Percentiles rank a stretch among this genome's conserved stretches.
phyloP scores from a whole-genome alignment of 2,329 filamentous ascomycete species.

The Zymoseptoria ardabiliae region DNA sequence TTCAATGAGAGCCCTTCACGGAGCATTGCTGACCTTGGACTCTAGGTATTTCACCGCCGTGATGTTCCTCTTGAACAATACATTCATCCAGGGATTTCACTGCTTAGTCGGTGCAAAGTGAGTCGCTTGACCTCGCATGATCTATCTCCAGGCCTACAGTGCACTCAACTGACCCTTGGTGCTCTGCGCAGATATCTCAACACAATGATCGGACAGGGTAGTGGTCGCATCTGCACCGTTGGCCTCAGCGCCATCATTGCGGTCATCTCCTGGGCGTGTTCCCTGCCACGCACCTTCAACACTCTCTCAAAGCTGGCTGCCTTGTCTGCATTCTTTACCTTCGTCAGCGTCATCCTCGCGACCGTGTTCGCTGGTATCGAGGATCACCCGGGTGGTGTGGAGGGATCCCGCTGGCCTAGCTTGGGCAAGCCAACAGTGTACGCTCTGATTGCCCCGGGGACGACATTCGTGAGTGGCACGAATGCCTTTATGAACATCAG shows the following conservation, averaged over 20 bases:
- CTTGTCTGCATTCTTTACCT: slow-evolving; percentile 77
- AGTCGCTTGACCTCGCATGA: background rate
- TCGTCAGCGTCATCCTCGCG: slow-evolving; percentile 77
- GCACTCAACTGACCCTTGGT: background rate
- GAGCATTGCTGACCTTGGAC: background rate
- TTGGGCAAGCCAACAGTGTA: slow-evolving; percentile 60
- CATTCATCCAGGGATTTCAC: slow-evolving; percentile 76
- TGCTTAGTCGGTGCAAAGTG: slow-evolving; percentile 70
- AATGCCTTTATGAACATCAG: slow-evolving; percentile 91
- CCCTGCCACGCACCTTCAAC: slow-evolving; percentile 77
- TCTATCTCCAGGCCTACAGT: background rate
- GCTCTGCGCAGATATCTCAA: slow-evolving; percentile 58
- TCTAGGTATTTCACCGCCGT: slow-evolving; percentile 51
- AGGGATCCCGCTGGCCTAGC: slow-evolving; percentile 39
- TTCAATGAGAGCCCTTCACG: background rate
- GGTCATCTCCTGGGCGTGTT: slow-evolving; percentile 68
- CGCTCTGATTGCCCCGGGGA: slow-evolving; percentile 59
- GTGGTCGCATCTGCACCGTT: slow-evolving; percentile 67
- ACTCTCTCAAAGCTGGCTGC: slow-evolving; percentile 73
- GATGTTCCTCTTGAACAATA: slow-evolving; percentile 94
- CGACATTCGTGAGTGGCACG: slow-evolving; percentile 74
- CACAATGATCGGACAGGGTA: slow-evolving; percentile 59
- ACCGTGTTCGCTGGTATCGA: slow-evolving; percentile 76
- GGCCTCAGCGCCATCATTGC: slow-evolving; percentile 69
- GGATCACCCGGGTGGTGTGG: slow-evolving; percentile 48